phyloP scores from a whole-genome alignment of 495 filamentous ascomycete genomes.

The Aspergillus sparsus region DNA sequence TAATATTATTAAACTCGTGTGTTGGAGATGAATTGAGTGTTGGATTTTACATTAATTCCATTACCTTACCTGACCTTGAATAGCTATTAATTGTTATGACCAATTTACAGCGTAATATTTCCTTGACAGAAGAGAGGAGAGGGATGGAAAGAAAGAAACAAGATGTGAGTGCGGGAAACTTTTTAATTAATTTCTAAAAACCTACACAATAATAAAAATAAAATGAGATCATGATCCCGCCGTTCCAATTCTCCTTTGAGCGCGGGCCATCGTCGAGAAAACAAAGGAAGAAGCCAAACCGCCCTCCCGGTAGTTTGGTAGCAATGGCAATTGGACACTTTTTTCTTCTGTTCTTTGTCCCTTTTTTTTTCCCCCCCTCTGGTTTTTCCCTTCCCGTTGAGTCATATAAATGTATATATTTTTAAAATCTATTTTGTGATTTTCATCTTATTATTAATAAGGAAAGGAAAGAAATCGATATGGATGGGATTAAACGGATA shows the following conservation, averaged over 20 bases:
- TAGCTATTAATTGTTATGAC: no score
- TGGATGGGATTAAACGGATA: no score
- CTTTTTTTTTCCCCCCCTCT: no score
- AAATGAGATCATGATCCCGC: no score
- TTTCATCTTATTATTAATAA: no score
- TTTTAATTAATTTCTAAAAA: background rate
- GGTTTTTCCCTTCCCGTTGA: background rate
- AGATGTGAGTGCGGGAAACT: background rate
- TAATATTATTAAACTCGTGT: background rate
- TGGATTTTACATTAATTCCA: background rate
- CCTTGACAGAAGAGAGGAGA: no score
- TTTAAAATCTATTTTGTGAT: background rate
- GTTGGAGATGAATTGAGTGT: background rate
- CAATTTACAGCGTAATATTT: no score
- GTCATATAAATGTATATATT: no score
- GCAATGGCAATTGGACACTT: conserved; percentile 8
- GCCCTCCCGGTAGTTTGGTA: conserved; percentile 11
- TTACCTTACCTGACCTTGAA: no score
- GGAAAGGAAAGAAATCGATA: no score
- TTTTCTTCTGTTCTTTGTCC: no score
- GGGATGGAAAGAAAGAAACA: background rate
- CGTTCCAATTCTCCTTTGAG: background rate
- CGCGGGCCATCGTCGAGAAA: conserved; percentile 4
- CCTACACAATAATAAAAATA: background rate
- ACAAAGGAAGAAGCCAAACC: background rate